A percentile compares a stretch with the other conserved stretches of the same genome.
phyloP scores from a whole-genome alignment of 106 monocot species.

The Platanthera zijinensis region DNA sequence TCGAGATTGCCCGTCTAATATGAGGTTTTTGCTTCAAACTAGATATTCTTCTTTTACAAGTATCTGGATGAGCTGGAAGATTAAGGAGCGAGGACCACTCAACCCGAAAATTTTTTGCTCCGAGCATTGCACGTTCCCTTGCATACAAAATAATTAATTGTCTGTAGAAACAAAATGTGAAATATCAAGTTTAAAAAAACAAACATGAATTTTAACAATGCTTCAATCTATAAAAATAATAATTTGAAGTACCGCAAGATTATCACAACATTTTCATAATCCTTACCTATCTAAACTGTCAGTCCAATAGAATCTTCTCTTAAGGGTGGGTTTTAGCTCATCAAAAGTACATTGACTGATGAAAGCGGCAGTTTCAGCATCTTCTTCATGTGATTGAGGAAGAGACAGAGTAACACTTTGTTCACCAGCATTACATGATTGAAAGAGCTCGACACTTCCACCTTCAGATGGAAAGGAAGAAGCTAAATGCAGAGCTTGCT shows the following conservation, averaged over 20 bases:
- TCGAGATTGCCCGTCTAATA: constrained; percentile 45
- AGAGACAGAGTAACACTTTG: constrained; percentile 6
- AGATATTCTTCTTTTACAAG: constrained; percentile 69
- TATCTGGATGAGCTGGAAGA: constrained; percentile 63
- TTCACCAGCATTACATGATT: constrained; percentile 4
- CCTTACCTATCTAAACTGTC: constrained; percentile 71
- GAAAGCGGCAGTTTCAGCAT: constrained; percentile 20
- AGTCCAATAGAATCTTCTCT: constrained; percentile 56
- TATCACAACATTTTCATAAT: neutral
- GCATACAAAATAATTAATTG: constrained; percentile 68
- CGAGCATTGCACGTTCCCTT: constrained; percentile 52
- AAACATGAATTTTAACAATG: neutral
- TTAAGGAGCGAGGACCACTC: constrained; percentile 62
- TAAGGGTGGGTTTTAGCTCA: constrained; percentile 24
- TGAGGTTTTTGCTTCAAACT: constrained; percentile 31
- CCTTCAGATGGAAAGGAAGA: neutral
- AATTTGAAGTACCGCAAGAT: neutral
- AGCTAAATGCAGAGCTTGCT: neutral
- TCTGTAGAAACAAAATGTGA: constrained; percentile 28
- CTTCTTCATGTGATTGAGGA: constrained; percentile 16
- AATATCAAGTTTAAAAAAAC: neutral
- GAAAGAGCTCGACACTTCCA: constrained; percentile 14
- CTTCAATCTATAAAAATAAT: neutral
- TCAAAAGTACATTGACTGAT: constrained; percentile 31
- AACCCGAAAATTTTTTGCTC: constrained; percentile 58